phyloP scores from a whole-genome alignment of 2,329 filamentous ascomycete genomes.

The Botrytis squamosa region DNA sequence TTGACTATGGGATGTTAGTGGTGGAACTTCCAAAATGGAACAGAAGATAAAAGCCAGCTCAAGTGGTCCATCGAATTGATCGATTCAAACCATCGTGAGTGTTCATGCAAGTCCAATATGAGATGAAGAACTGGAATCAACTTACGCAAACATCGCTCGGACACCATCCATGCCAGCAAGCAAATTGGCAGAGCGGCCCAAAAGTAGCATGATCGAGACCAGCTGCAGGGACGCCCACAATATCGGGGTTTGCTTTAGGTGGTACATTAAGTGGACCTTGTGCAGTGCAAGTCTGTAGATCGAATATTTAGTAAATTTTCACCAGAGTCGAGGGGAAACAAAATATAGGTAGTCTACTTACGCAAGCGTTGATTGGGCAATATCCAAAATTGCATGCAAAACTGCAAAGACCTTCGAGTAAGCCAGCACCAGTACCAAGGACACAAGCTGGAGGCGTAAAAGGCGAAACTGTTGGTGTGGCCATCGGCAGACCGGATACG shows the following conservation, averaged over 20 bases:
- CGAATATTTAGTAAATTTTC: not conserved
- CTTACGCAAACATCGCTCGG: not conserved
- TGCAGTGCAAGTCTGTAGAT: not conserved
- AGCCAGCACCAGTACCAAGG: not conserved
- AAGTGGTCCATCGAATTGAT: too few species aligned
- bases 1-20: not conserved
- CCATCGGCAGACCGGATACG: not conserved
- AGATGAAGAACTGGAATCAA: not conserved
- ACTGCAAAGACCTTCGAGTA: not conserved
- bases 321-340: not conserved
- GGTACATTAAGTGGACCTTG: not conserved
- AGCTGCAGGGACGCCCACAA: not conserved
- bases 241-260: not conserved
- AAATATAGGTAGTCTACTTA: not conserved
- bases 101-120: too few species aligned
- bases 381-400: constrained; percentile 16
- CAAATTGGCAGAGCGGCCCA: not conserved
- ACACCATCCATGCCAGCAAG: constrained; percentile 3
- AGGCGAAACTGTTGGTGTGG: constrained; percentile 4
- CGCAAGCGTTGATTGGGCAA: not conserved
- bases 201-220: not conserved
- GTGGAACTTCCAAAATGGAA: not conserved
- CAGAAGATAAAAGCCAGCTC: not conserved
- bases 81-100: too few species aligned
- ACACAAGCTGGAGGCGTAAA: constrained; percentile 9